Evolutionary conservation across 2,329 filamentous ascomycete genomes (phyloP).

Genomic region (Cordyceps tenuipes): DNA sequence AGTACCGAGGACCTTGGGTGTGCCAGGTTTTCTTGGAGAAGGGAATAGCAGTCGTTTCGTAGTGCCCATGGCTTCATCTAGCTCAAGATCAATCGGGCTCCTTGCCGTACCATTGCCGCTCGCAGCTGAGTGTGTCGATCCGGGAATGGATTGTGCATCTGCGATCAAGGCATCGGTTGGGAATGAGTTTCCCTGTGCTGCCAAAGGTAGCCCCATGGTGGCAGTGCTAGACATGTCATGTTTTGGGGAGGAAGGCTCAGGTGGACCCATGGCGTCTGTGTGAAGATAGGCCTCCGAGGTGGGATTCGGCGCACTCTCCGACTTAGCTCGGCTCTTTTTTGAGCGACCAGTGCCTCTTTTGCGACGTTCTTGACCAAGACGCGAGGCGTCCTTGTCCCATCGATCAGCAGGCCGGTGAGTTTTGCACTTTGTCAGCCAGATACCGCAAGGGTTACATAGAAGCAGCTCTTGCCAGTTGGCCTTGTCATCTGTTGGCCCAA

Average conservation of each 20-base stretch:
- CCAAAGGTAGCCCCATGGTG: background rate
- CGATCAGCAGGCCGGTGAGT: slow-evolving; percentile 72
- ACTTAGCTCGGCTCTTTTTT: slow-evolving; percentile 43
- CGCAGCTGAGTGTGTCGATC: slow-evolving; percentile 46
- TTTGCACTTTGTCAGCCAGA: slow-evolving; percentile 89
- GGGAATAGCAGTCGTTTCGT: slow-evolving; percentile 70
- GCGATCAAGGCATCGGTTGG: slow-evolving; percentile 14
- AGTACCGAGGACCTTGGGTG: slow-evolving; percentile 54
- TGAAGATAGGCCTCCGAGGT: slow-evolving; percentile 47
- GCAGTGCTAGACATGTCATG: background rate
- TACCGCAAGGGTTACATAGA: slow-evolving; percentile 91
- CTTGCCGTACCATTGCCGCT: slow-evolving; percentile 50
- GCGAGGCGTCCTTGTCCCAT: slow-evolving; percentile 62
- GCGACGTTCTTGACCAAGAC: slow-evolving; percentile 42
- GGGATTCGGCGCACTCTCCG: slow-evolving; percentile 33
- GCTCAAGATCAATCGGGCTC: slow-evolving; percentile 47
- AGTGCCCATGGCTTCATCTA: slow-evolving; percentile 39
- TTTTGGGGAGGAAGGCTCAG: slow-evolving; percentile 31
- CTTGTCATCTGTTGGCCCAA: slow-evolving; percentile 55
- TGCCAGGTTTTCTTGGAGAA: slow-evolving; percentile 59
- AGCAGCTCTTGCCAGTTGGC: slow-evolving; percentile 61
- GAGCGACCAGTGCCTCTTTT: slow-evolving; percentile 38
- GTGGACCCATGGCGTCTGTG: slow-evolving; percentile 44
- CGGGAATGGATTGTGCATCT: slow-evolving; percentile 21
- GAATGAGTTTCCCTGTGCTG: slow-evolving; percentile 11